These are phyloP conservation scores for Dorcoceras hygrometricum DNA, from an alignment of 257 asterid species.

Conservation along the genomic window DNA sequence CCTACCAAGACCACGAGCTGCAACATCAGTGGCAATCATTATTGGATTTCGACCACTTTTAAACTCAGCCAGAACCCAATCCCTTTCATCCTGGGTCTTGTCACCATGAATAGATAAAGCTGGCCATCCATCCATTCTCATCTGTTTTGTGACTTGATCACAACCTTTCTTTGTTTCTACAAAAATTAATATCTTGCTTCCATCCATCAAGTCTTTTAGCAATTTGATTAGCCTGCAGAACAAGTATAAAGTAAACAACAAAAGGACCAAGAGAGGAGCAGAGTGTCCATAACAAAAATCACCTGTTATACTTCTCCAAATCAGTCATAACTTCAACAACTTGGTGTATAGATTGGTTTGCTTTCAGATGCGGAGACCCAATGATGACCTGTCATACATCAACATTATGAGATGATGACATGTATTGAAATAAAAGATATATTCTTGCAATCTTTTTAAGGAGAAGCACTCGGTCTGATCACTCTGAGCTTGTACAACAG, in stretches of 20 bases:
- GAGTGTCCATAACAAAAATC: slow-evolving; percentile 13
- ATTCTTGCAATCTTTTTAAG: slow-evolving; percentile 12
- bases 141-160: slow-evolving; percentile 81
- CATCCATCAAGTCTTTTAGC: slow-evolving; percentile 77
- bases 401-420: slow-evolving; percentile 3
- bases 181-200: slow-evolving; percentile 75
- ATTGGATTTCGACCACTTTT: slow-evolving; percentile 80
- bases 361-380: slow-evolving; percentile 78
- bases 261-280: slow-evolving; percentile 4
- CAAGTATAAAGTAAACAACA: slow-evolving; percentile 29
- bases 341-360: slow-evolving; percentile 79
- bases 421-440: neutral
- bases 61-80: slow-evolving; percentile 89
- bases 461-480: slow-evolving; percentile 7
- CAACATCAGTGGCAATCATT: slow-evolving; percentile 98
- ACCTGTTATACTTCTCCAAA: slow-evolving; percentile 89
- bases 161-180: slow-evolving; percentile 94
- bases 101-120: slow-evolving; percentile 94
- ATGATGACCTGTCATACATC: slow-evolving; percentile 54
- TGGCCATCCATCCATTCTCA: slow-evolving; percentile 96
- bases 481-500: slow-evolving; percentile 5
- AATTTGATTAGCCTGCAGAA: slow-evolving; percentile 65
- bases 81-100: slow-evolving; percentile 90
- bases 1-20: slow-evolving; percentile 99
- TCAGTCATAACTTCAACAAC: slow-evolving; percentile 75